phyloP scores from a whole-genome alignment of 2,329 filamentous ascomycete genomes.

The Arthrobotrys entomopaga region DNA sequence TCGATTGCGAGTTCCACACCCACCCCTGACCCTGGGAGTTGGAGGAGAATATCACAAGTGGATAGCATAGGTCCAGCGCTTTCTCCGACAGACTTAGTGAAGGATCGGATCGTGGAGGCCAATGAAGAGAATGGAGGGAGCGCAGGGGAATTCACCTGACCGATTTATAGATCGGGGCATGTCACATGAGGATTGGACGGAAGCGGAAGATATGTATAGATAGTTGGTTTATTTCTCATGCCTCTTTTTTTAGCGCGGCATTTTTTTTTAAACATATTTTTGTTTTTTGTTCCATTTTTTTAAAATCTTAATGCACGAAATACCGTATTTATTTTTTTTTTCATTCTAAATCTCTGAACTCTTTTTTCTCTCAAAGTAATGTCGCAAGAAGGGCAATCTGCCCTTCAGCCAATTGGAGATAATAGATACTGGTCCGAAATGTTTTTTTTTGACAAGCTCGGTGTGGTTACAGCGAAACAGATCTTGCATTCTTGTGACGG shows the following conservation, averaged over 20 bases:
- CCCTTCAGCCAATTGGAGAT: background rate
- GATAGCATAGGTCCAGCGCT: conserved; percentile 33
- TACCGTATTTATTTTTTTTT: background rate
- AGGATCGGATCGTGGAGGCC: conserved; percentile 12
- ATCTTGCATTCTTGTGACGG: conserved; percentile 42
- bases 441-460: background rate
- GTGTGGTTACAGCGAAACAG: conserved; percentile 43
- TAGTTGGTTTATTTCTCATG: background rate
- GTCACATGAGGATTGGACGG: conserved; percentile 49
- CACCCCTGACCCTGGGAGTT: conserved; percentile 16
- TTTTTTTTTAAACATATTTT: conserved; percentile 3
- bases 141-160: conserved; percentile 7
- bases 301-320: background rate
- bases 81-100: conserved; percentile 32
- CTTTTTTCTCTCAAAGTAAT: background rate
- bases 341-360: background rate
- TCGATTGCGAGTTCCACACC: conserved; percentile 6
- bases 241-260: background rate
- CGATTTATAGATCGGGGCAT: conserved; percentile 19
- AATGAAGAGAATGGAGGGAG: conserved; percentile 6
- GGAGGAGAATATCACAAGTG: conserved; percentile 38
- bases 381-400: conserved; percentile 1
- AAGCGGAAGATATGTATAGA: conserved; percentile 46
- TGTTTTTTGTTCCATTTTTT: background rate
- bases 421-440: background rate